Percentiles rank a stretch among this genome's conserved stretches.
Evolutionary conservation across 140 eudicot genomes (phyloP).

Genomic region (Stevia rebaudiana): DNA sequence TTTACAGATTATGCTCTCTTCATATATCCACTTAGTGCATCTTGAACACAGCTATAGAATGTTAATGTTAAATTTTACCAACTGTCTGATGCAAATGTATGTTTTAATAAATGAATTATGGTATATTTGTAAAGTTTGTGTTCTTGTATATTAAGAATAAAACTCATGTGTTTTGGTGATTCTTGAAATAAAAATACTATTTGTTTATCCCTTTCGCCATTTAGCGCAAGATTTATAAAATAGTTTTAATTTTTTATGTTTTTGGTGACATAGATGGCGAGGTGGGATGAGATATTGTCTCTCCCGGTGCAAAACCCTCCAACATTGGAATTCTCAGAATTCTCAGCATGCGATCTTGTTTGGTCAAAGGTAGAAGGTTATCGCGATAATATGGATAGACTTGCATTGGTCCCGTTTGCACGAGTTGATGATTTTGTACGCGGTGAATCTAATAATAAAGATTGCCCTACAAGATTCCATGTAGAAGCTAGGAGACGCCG

Average conservation of each 20-base stretch:
- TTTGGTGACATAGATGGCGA: constrained; percentile 56
- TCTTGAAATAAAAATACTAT: neutral
- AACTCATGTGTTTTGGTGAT: neutral
- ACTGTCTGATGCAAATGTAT: neutral
- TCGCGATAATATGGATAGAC: constrained; percentile 78
- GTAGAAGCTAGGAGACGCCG: constrained; percentile 83
- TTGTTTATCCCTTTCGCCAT: neutral
- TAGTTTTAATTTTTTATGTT: neutral
- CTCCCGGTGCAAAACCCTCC: constrained; percentile 96
- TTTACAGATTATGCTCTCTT: no score
- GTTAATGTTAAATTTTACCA: no score
- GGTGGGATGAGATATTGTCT: constrained; percentile 86
- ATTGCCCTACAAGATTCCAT: constrained; percentile 89
- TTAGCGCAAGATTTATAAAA: neutral
- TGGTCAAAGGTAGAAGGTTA: constrained; percentile 94
- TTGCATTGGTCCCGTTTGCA: constrained; percentile 76
- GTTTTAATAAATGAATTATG: neutral
- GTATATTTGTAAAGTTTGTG: constrained; percentile 4
- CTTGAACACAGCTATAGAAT: no score
- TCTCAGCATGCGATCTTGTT: constrained; percentile 63
- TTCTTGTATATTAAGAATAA: neutral
- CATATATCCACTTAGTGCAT: no score
- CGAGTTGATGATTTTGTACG: constrained; percentile 68
- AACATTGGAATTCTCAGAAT: constrained; percentile 67
- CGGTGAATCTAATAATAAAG: constrained; percentile 76